These are phyloP conservation scores for Xanthoconium separans DNA, from an alignment of 1,284 basidiomycete genomes.

Conservation along the genomic window DNA sequence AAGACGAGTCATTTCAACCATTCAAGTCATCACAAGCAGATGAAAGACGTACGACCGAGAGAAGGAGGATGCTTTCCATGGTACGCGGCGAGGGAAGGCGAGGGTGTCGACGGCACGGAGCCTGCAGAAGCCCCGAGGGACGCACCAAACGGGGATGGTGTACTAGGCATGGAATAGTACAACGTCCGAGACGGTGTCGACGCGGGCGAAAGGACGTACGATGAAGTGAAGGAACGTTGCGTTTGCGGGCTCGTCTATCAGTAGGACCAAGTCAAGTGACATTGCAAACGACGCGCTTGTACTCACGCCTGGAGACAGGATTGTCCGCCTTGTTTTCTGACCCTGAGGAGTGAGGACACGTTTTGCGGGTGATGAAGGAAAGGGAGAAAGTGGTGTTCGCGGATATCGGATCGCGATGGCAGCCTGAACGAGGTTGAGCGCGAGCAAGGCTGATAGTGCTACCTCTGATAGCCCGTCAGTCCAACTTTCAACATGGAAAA, in stretches of 20 bases:
- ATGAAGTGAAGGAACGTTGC: slow-evolving; percentile 53
- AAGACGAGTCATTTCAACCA: not conserved
- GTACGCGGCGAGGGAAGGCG: slow-evolving; percentile 33
- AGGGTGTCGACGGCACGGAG: slow-evolving; percentile 41
- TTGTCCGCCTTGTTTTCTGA: slow-evolving; percentile 36
- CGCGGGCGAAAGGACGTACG: slow-evolving; percentile 48
- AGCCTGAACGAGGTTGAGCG: slow-evolving; percentile 52
- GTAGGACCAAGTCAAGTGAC: not conserved
- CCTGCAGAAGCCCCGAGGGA: slow-evolving; percentile 35
- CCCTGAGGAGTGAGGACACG: slow-evolving; percentile 36
- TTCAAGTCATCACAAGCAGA: not conserved
- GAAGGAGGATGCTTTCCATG: slow-evolving; percentile 30
- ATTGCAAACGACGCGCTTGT: not conserved
- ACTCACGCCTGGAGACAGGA: slow-evolving; percentile 50
- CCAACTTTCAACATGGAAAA: not conserved
- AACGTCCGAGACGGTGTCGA: slow-evolving; percentile 50
- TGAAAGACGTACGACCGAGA: slow-evolving; percentile 27
- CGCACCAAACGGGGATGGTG: slow-evolving; percentile 38
- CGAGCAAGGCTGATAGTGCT: slow-evolving; percentile 39
- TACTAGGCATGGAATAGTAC: slow-evolving; percentile 40
- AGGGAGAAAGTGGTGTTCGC: slow-evolving; percentile 40
- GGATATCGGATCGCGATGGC: slow-evolving; percentile 55
- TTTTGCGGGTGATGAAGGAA: slow-evolving; percentile 39
- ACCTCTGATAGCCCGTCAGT: slow-evolving; percentile 39
- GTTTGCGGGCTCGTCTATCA: slow-evolving; percentile 50